Evolutionary conservation across 164 flowering plant genomes (phyloP).

Genomic region (Dillenia suffruticosa): DNA sequence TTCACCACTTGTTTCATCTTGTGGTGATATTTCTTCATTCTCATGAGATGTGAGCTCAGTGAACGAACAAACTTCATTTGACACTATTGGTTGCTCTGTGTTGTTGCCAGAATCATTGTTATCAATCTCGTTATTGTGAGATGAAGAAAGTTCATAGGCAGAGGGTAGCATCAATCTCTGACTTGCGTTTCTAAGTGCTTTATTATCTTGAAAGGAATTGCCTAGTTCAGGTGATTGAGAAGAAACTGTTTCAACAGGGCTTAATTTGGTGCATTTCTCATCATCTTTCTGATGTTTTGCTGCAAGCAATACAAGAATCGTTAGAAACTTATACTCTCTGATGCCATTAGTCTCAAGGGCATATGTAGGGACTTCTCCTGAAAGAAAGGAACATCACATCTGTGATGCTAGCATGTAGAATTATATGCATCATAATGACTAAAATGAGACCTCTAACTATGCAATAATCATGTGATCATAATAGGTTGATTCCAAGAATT

Average conservation of each 20-base stretch:
- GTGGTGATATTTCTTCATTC: conserved; percentile 8
- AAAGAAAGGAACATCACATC: too few species aligned
- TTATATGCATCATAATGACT: too few species aligned
- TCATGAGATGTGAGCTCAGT: conserved; percentile 11
- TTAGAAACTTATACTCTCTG: background rate
- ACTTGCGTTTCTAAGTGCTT: conserved; percentile 14
- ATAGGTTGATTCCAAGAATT: too few species aligned
- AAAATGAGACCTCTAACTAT: too few species aligned
- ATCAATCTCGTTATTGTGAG: conserved; percentile 7
- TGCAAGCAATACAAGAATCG: conserved; percentile 18
- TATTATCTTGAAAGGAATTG: conserved; percentile 12
- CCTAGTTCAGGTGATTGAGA: conserved; percentile 9
- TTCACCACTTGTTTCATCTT: conserved; percentile 8
- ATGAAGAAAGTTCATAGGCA: conserved; percentile 12
- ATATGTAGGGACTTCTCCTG: too few species aligned
- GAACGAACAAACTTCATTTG: conserved; percentile 19
- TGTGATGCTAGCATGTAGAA: too few species aligned
- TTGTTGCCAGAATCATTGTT: conserved; percentile 8
- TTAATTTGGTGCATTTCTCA: conserved; percentile 2
- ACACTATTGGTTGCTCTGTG: conserved; percentile 8
- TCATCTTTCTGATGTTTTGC: conserved; percentile 31
- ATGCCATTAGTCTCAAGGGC: too few species aligned
- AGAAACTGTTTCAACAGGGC: conserved; percentile 13
- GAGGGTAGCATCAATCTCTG: conserved; percentile 2
- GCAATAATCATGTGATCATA: too few species aligned